Evolutionary conservation across 2,329 filamentous ascomycete species (phyloP).

Genomic region (Trichothecium roseum): DNA sequence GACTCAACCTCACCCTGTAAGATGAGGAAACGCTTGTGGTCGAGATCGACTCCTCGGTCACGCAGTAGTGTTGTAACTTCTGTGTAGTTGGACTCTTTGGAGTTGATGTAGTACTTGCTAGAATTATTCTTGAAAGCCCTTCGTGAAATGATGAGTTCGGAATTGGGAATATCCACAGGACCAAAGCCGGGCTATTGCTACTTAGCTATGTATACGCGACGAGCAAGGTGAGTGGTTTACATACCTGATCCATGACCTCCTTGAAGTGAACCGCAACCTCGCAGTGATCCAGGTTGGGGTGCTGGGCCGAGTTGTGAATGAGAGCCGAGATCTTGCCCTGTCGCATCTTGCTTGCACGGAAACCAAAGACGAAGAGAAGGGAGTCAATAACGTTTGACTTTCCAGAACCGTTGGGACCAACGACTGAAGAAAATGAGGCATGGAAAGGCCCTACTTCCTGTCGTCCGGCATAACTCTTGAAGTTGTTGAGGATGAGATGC

Average conservation of each 20-base stretch:
- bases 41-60: slow-evolving; percentile 83
- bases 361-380: slow-evolving; percentile 96
- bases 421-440: slow-evolving; percentile 92
- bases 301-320: slow-evolving; percentile 90
- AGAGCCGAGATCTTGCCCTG: slow-evolving; percentile 96
- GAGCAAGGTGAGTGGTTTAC: not conserved
- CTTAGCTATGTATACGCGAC: slow-evolving; percentile 16
- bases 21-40: slow-evolving; percentile 97
- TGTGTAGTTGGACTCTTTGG: slow-evolving; percentile 82
- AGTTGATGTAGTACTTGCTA: slow-evolving; percentile 97
- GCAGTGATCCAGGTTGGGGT: slow-evolving; percentile 77
- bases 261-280: slow-evolving; percentile 97
- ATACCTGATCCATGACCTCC: slow-evolving; percentile 79
- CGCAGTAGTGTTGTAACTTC: slow-evolving; percentile 78
- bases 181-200: slow-evolving; percentile 53
- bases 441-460: slow-evolving; percentile 97
- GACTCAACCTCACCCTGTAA: slow-evolving; percentile 97
- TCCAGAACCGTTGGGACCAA: slow-evolving; percentile 93
- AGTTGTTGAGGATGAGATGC: slow-evolving; percentile 85
- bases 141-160: slow-evolving; percentile 77
- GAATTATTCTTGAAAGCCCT: slow-evolving; percentile 96
- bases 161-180: slow-evolving; percentile 69
- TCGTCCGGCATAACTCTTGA: slow-evolving; percentile 95
- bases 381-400: slow-evolving; percentile 99
- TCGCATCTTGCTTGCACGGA: slow-evolving; percentile 97